Base-by-base conservation (phyloP, 805 yeast genomes). In the Lipomyces yamanashiensis region DNA sequence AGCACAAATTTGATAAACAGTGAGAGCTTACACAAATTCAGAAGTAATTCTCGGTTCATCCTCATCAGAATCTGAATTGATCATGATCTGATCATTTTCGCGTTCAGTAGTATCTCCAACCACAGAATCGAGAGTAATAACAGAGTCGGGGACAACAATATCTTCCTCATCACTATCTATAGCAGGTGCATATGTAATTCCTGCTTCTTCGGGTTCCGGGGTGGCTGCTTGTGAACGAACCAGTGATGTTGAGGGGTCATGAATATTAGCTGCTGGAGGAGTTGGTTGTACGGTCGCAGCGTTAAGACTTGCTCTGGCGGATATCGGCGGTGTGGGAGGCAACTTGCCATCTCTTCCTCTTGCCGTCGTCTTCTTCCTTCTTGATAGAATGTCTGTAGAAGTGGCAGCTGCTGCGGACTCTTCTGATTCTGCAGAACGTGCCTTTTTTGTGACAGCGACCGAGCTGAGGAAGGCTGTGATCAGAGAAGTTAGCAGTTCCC, bases 391-490 rank as follows among this genome's bases (percentile, higher is more conserved):
- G 13, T 23, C 45, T 9, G 45, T 5, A 7, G 55, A n/a, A 36
- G 43, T 17, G 17, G 40, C 13, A n/a, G 28, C 10, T 12, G 17
- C 33, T 21, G 39, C 21, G 17, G 23, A 7, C 41, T 37, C n/a
- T 13, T n/a, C 45, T 10, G 39, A 45, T 12, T 28, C 54, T n/a
- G 45, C 21, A 6, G 52, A 28, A 8, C 53, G 60, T 36, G 10
- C 44, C 40, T 45, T 48, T 47, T 57, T 54, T 19, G 47, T 45
- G 13, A 57, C 54, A 48, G 63, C 54, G 40, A 48, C 43, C 2
- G 57, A 55, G 37, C 52, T 49, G 19, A 61, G 21, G n/a, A 54
- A 51, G 13, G 64, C 64, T 61, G n/a, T 55, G 43, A 12, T 8
- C 40, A 49, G 8, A 19, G 40, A 17, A 7, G 37, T 21, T 17